Base-by-base conservation (phyloP, 2,329 filamentous ascomycete species). In the Colletotrichum sp. region DNA sequence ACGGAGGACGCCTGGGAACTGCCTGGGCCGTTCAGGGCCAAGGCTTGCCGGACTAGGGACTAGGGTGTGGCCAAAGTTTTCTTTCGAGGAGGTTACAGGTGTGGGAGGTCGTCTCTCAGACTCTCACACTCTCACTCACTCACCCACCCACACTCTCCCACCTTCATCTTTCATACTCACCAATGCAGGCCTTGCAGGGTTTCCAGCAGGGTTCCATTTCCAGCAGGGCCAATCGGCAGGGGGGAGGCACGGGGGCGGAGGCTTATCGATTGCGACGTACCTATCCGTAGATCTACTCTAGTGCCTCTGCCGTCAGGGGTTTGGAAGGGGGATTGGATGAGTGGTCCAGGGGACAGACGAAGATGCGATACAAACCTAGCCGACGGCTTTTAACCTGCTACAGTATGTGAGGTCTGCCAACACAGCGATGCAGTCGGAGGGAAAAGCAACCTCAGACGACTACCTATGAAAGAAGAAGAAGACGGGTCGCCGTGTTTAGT, bases 61-160 rank as follows among this genome's bases (percentile, higher is more conserved):
- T 56, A 72, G 69, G 38, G 61, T 63, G 69, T 75, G 56, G 69
- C 73, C 73, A 73, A 63, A 43, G 62, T 69, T 73, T 73, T 58
- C 28, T 55, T 56, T 52, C 43, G 43, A 34, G 43, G 69, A 32
- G 56, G 63, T 59, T 43, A 26, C 61, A 16, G 59, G 63, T 73
- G 48, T 73, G 63, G 48, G 43, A 73, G 30, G 68, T 65, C 68
- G 62, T 75, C 43, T 36, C 56, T 48, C n/a, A 18, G 16, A 7
- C 56, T 18, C n/a, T 16, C 12, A 26, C n/a, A 3, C 26, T 32
- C 14, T 59, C 32, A 36, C 36, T 38, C 64, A 5, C 28, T 61
- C 28, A 28, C 18, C 18, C 56, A 28, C 55, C 26, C 56, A 30
- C 16, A 30, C n/a, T 34, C 58, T 34, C 28, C 58, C 30, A 34